Conservation (phyloP, 306 rosid species). For the Prunus mume region DNA sequence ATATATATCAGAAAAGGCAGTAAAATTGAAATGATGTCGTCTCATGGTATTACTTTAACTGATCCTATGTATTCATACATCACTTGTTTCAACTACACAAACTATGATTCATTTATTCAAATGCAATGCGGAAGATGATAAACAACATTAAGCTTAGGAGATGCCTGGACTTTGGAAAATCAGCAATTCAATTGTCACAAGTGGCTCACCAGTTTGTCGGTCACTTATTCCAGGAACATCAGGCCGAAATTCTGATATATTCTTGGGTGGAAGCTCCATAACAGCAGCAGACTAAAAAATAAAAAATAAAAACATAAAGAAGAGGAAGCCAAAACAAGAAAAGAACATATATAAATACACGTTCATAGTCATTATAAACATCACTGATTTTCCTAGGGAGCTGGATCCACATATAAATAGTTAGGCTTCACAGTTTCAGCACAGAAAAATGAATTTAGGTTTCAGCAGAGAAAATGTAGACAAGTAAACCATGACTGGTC, state of each 20-base stretch:
- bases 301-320: background rate
- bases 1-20: background rate
- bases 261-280: conserved; percentile 37
- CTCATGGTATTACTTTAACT: background rate
- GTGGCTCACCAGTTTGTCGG: conserved; percentile 57
- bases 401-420: background rate
- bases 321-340: background rate
- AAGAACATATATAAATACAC: conserved; percentile 3
- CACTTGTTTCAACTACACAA: background rate
- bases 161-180: background rate
- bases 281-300: conserved; percentile 40
- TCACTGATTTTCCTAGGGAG: background rate
- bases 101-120: background rate
- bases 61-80: background rate
- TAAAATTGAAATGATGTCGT: background rate
- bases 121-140: background rate
- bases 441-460: background rate
- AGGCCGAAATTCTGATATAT: conserved; percentile 43
- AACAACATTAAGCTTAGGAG: background rate
- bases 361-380: background rate
- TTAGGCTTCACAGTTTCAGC: background rate
- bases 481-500: background rate
- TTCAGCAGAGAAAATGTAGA: background rate
- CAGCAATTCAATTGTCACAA: background rate
- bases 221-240: conserved; percentile 73